These are phyloP conservation scores for Sporothrix phasma DNA, from an alignment of 2,329 filamentous ascomycete species.

Conservation along the genomic window DNA sequence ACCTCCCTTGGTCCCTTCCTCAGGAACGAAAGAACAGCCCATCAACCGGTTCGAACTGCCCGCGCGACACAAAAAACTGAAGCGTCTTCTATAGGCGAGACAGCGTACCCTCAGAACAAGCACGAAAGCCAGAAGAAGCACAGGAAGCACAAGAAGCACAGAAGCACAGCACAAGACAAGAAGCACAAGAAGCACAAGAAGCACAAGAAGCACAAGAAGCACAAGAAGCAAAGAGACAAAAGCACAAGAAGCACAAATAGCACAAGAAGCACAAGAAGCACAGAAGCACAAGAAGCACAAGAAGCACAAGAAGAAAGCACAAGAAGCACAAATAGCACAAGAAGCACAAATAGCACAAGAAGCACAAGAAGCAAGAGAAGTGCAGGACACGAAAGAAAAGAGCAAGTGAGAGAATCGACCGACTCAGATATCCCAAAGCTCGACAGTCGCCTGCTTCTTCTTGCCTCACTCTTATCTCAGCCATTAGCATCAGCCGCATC, in stretches of 20 bases:
- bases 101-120: neutral
- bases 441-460: neutral
- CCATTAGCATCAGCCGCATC: neutral
- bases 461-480: too few relatives aligned
- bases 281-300: neutral
- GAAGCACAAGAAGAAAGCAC: neutral
- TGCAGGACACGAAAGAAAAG: neutral
- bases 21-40: slow-evolving; percentile 4
- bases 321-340: too few relatives aligned
- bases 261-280: too few relatives aligned
- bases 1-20: neutral
- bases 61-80: slow-evolving; percentile 13
- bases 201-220: too few relatives aligned
- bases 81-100: neutral
- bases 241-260: too few relatives aligned
- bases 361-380: neutral
- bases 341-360: too few relatives aligned
- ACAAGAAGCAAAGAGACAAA: too few relatives aligned
- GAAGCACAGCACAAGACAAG: too few relatives aligned
- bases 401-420: neutral
- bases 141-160: neutral
- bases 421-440: neutral
- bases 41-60: slow-evolving; percentile 15
- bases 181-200: too few relatives aligned
- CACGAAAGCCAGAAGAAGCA: neutral